phyloP scores from a whole-genome alignment of 2,329 filamentous ascomycete genomes.

The Hypoxylon sp. region DNA sequence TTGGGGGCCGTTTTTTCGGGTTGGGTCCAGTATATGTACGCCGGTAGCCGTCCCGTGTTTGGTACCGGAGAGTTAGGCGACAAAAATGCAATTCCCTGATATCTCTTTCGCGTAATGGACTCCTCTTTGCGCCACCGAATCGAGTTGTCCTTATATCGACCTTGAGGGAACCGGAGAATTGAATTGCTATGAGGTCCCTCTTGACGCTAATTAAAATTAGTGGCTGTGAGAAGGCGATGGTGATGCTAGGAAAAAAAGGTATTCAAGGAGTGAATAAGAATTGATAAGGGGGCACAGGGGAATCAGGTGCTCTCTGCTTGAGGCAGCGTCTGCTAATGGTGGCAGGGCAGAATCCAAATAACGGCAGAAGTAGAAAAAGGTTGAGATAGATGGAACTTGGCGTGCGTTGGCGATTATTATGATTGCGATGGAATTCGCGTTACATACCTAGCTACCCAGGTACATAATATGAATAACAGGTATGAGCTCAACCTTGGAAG shows the following conservation, averaged over 20 bases:
- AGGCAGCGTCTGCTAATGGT: constrained; percentile 14
- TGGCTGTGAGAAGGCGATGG: constrained; percentile 5
- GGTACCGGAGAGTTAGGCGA: constrained; percentile 20
- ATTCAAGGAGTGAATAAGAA: constrained; percentile 30
- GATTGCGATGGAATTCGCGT: constrained; percentile 1
- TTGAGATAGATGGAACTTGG: not conserved
- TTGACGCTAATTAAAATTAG: not conserved
- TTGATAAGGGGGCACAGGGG: not conserved
- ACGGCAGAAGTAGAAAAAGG: constrained; percentile 16
- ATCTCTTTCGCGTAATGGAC: constrained; percentile 1
- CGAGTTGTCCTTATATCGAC: constrained; percentile 10
- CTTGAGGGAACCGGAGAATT: not conserved
- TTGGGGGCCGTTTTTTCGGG: constrained; percentile 40
- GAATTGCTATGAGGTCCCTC: constrained; percentile 3
- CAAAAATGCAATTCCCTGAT: not conserved
- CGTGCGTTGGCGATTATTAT: constrained; percentile 2
- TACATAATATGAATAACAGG: too few species aligned
- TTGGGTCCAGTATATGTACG: constrained; percentile 19
- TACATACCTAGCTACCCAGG: too few species aligned
- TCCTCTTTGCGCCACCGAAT: constrained; percentile 10
- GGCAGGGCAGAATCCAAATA: constrained; percentile 15
- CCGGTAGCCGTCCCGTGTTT: constrained; percentile 14
- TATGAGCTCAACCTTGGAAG: not conserved
- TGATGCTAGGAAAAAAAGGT: constrained; percentile 3
- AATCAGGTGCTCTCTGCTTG: constrained; percentile 1